Conservation (phyloP, 768 basidiomycete species). For the Boletus eberwhitei region DNA sequence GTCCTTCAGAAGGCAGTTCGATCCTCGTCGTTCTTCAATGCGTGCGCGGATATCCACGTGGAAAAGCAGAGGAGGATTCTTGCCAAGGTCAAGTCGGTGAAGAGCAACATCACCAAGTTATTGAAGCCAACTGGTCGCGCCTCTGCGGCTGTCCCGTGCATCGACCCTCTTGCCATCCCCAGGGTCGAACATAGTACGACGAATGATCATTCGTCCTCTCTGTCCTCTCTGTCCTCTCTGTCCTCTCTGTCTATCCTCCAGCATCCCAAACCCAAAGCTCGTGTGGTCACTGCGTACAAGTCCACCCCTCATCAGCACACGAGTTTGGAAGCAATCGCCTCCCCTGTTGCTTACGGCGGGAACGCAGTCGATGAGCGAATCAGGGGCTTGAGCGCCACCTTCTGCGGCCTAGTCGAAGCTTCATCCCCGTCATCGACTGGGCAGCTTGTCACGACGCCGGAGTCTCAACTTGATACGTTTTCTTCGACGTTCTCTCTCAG, state of each 20-base stretch:
- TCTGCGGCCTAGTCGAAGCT: not conserved
- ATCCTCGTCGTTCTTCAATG: not conserved
- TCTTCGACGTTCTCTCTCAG: not conserved
- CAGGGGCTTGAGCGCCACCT: not conserved
- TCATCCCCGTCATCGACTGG: not conserved
- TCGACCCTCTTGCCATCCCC: not conserved
- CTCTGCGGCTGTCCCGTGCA: not conserved
- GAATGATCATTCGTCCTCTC: not conserved
- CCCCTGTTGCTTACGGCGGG: not conserved
- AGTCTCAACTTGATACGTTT: not conserved
- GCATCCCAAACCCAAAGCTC: not conserved
- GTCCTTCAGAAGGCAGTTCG: not conserved
- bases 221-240: not conserved
- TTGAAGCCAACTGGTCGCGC: constrained; percentile 9
- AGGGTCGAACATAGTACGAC: not conserved
- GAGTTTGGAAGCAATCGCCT: not conserved
- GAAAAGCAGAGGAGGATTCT: constrained; percentile 9
- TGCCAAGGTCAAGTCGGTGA: constrained; percentile 11
- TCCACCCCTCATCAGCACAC: not conserved
- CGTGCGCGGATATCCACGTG: not conserved
- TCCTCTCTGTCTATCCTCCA: not conserved
- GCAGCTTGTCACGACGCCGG: not conserved
- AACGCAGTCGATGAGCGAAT: not conserved
- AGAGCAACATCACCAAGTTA: constrained; percentile 12
- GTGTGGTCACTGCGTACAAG: not conserved